These are phyloP conservation scores for Sclerotinia glacialis DNA, from an alignment of 2,329 filamentous ascomycete species.

Conservation along the genomic window DNA sequence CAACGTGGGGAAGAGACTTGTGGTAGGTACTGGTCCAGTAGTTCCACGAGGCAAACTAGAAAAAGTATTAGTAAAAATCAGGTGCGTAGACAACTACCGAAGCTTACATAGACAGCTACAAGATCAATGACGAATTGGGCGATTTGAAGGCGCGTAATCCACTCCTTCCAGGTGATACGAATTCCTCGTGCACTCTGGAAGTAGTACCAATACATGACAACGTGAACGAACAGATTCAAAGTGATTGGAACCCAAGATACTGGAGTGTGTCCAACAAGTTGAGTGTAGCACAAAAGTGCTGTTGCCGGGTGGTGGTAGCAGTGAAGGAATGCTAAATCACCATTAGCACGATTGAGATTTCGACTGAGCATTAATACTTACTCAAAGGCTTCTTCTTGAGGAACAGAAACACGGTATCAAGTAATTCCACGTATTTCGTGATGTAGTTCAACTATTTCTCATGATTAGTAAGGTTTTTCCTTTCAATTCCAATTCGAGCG, in stretches of 20 bases:
- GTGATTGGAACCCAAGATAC: slow-evolving; percentile 94
- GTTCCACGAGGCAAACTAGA: slow-evolving; percentile 99
- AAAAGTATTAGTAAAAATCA: slow-evolving; percentile 52
- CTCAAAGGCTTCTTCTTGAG: slow-evolving; percentile 99
- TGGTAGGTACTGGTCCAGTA: slow-evolving; percentile 95
- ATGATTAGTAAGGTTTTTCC: slow-evolving; percentile 41
- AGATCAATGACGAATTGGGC: slow-evolving; percentile 96
- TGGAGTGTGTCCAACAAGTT: slow-evolving; percentile 86
- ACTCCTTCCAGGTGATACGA: slow-evolving; percentile 99
- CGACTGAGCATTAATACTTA: slow-evolving; percentile 42
- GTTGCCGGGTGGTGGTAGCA: slow-evolving; percentile 98
- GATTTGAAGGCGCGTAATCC: slow-evolving; percentile 97
- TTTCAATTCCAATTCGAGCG: not conserved
- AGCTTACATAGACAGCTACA: slow-evolving; percentile 50
- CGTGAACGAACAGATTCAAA: slow-evolving; percentile 89
- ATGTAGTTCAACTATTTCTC: slow-evolving; percentile 81
- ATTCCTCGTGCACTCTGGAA: slow-evolving; percentile 97
- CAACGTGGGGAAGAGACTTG: slow-evolving; percentile 75
- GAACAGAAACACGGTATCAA: slow-evolving; percentile 95
- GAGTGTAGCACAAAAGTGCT: slow-evolving; percentile 95
- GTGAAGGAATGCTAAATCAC: slow-evolving; percentile 78
- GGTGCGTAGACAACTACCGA: too few species aligned
- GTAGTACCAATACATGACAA: slow-evolving; percentile 99
- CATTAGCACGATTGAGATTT: not conserved
- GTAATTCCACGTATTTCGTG: slow-evolving; percentile 93